A percentile compares a stretch with the other conserved stretches of the same genome.
Conservation (phyloP, 2,329 filamentous ascomycete genomes). For the Fonsecaea monophora region DNA sequence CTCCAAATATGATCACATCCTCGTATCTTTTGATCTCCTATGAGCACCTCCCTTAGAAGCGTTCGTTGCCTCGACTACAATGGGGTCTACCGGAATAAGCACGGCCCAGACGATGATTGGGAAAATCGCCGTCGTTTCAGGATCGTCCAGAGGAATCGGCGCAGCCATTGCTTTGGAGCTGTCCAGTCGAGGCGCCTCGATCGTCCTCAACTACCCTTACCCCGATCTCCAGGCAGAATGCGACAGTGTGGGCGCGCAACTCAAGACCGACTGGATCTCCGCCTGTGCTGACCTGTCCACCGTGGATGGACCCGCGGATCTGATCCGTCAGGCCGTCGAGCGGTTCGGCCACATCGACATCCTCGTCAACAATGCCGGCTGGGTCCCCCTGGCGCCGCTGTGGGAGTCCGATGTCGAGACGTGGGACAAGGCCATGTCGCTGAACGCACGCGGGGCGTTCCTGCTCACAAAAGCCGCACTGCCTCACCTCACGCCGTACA, state of each 20-base stretch:
- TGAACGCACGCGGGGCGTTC: constrained; percentile 56
- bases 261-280: constrained; percentile 46
- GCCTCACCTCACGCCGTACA: constrained; percentile 18
- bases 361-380: constrained; percentile 52
- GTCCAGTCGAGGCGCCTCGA: constrained; percentile 51
- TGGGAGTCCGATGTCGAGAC: constrained; percentile 49
- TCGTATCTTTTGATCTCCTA: too few species aligned
- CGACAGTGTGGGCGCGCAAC: constrained; percentile 38
- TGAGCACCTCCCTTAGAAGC: too few species aligned
- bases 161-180: constrained; percentile 56
- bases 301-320: constrained; percentile 45
- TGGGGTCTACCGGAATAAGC: too few species aligned
- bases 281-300: constrained; percentile 55
- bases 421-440: constrained; percentile 54
- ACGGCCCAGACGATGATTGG: neutral
- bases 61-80: too few species aligned
- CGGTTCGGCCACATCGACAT: constrained; percentile 51
- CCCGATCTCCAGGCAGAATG: constrained; percentile 6
- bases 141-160: constrained; percentile 59
- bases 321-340: constrained; percentile 48
- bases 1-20: too few species aligned
- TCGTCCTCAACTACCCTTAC: constrained; percentile 49
- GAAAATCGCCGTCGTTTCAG: constrained; percentile 58
- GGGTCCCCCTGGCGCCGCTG: constrained; percentile 35
- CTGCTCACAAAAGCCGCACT: constrained; percentile 50